Evolutionary conservation across 2,329 filamentous ascomycete genomes (phyloP), one percentile per base, ranked within the genome.

Genomic region (Geoglossum cookeanum): DNA sequence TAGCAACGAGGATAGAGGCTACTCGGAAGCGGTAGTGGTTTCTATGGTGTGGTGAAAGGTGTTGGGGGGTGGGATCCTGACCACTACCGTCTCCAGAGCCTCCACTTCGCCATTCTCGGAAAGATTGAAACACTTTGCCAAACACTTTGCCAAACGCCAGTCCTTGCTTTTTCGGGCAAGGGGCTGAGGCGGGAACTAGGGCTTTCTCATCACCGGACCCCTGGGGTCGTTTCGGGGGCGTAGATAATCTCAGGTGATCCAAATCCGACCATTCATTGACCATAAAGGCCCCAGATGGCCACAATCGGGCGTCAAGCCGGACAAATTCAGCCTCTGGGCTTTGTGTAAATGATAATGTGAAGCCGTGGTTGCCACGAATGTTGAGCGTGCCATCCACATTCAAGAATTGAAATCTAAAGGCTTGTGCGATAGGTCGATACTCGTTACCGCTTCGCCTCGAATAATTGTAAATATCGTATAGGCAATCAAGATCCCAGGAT

Each of bases 381-480:
- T n/a, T 35, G 7, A 2, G 32, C 9, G 42, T 22, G 3, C 9
- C 42, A 45, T 45, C 42, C n/a, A 45, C 4, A n/a, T 4, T 22
- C 42, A 45, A 45, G 49, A 53, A 53, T 53, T 53, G 49, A 32
- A 53, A 53, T 15, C 15, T 15, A 11, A 53, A 32, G 8, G 30
- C 49, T 53, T 53, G 30, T 22, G 49, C 49, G n/a, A 53, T 35
- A 35, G 49, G 49, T 37, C 33, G 49, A 4, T 33, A 11, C 17
- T 53, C 17, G 30, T 53, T 53, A 33, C 33, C n/a, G 13, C 2
- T 22, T 29, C 30, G 30, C n/a, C 33, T 37, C n/a, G 30, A 33
- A 37, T 51, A 51, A 7, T 53, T 35, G 32, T 53, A 53, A 35
- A 53, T 53, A 35, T 53, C 49, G 49, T 53, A 53, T 11, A 53